phyloP scores from a whole-genome alignment of 78 protist species.

The Capsaspora owczarzaki region DNA sequence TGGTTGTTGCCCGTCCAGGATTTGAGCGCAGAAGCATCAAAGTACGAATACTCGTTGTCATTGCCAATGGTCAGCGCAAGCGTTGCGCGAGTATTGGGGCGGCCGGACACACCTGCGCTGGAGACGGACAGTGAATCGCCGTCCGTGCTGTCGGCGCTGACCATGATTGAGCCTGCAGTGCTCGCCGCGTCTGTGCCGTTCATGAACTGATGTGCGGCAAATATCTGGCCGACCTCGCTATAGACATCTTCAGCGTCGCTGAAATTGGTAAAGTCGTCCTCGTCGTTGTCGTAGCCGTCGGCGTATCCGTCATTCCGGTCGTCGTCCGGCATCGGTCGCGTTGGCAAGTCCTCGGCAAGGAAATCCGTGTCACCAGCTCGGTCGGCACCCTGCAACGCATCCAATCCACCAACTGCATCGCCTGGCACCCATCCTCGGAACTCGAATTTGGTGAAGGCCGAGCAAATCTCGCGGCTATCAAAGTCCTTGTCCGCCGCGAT shows the following conservation, averaged over 20 bases:
- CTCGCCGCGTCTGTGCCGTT: neutral
- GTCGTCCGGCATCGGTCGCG: too few species aligned
- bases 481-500: neutral
- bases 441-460: neutral
- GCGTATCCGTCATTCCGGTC: neutral
- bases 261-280: neutral
- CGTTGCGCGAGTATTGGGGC: neutral
- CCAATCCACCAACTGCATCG: neutral
- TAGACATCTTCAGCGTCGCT: neutral
- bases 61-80: neutral
- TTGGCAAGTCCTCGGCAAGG: too few species aligned
- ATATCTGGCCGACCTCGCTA: too few species aligned
- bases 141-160: neutral
- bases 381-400: neutral
- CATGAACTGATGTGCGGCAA: too few species aligned
- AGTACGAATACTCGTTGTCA: conserved; percentile 33
- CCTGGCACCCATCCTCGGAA: neutral
- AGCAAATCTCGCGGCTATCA: neutral
- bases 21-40: conserved; percentile 9
- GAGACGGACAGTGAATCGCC: neutral
- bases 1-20: conserved; percentile 69
- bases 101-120: neutral
- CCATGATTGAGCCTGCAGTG: neutral
- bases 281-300: neutral
- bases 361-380: too few species aligned